These are phyloP conservation scores for Inga leiocalycina DNA, from an alignment of 306 rosid genomes.

Conservation along the genomic window DNA sequence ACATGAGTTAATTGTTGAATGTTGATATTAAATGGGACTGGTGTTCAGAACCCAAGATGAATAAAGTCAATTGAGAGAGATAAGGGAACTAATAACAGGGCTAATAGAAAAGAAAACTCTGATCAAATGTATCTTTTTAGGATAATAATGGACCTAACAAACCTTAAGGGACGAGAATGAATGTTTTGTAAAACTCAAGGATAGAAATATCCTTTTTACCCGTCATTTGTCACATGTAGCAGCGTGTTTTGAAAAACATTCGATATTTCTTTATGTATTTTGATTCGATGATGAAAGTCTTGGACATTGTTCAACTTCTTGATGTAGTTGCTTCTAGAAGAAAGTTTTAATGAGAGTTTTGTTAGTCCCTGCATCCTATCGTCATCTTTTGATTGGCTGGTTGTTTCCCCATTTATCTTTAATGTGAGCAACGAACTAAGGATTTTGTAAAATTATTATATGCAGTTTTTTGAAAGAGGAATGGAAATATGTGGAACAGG, in stretches of 20 bases:
- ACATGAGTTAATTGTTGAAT: background rate
- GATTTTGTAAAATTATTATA: constrained; percentile 36
- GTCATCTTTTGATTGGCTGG: constrained; percentile 8
- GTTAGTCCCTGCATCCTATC: constrained; percentile 16
- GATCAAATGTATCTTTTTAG: background rate
- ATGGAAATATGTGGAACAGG: constrained; percentile 61
- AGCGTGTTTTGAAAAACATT: constrained; percentile 14
- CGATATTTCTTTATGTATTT: constrained; percentile 9
- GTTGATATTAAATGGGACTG: background rate
- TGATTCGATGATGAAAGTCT: background rate
- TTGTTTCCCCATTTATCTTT: background rate
- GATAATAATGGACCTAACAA: background rate
- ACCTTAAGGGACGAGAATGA: background rate
- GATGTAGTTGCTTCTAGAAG: constrained; percentile 11
- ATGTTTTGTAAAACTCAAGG: background rate
- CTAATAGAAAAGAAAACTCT: background rate
- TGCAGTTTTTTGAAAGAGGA: constrained; percentile 81
- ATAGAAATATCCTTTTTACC: background rate
- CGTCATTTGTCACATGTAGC: constrained; percentile 16
- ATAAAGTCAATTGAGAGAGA: background rate
- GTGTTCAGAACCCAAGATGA: background rate
- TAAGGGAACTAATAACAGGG: background rate
- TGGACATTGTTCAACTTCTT: constrained; percentile 23
- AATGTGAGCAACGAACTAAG: constrained; percentile 31
- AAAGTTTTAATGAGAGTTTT: background rate